A percentile compares a stretch with the other conserved stretches of the same genome.
phyloP scores from a whole-genome alignment of 441 rosid species.

The Capsella rubella region DNA sequence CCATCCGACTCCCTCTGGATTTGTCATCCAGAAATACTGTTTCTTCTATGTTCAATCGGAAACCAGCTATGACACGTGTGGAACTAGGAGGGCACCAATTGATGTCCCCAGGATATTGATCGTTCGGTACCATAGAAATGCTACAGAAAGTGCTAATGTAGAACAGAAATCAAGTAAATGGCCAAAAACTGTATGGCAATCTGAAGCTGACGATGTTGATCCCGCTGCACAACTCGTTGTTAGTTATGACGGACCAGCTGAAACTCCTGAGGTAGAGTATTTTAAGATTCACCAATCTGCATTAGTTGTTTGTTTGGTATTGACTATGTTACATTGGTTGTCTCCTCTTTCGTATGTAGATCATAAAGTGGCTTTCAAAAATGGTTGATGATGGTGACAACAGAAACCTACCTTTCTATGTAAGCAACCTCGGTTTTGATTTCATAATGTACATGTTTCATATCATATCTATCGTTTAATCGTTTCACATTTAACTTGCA shows the following conservation, averaged over 20 bases:
- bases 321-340: slow-evolving; percentile 27
- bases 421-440: slow-evolving; percentile 43
- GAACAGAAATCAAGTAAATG: slow-evolving; percentile 59
- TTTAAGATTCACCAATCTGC: slow-evolving; percentile 20
- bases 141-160: slow-evolving; percentile 54
- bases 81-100: slow-evolving; percentile 76
- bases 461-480: slow-evolving; percentile 14
- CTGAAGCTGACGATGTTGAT: slow-evolving; percentile 68
- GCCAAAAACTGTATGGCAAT: slow-evolving; percentile 63
- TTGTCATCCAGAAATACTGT: slow-evolving; percentile 79
- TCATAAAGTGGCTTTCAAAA: slow-evolving; percentile 78
- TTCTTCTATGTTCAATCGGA: slow-evolving; percentile 89
- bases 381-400: slow-evolving; percentile 91
- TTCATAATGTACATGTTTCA: slow-evolving; percentile 11
- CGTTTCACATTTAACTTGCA: slow-evolving; percentile 45
- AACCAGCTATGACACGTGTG: slow-evolving; percentile 89
- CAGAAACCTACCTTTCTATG: slow-evolving; percentile 86
- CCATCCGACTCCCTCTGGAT: slow-evolving; percentile 36
- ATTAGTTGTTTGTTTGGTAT: background rate
- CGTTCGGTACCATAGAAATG: slow-evolving; percentile 85
- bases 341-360: slow-evolving; percentile 61
- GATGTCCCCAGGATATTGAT: slow-evolving; percentile 89
- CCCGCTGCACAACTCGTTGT: slow-evolving; percentile 95
- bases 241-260: slow-evolving; percentile 77
- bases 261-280: slow-evolving; percentile 68